Conservation (phyloP, 768 basidiomycete genomes). For the Termitomyces sp. region DNA sequence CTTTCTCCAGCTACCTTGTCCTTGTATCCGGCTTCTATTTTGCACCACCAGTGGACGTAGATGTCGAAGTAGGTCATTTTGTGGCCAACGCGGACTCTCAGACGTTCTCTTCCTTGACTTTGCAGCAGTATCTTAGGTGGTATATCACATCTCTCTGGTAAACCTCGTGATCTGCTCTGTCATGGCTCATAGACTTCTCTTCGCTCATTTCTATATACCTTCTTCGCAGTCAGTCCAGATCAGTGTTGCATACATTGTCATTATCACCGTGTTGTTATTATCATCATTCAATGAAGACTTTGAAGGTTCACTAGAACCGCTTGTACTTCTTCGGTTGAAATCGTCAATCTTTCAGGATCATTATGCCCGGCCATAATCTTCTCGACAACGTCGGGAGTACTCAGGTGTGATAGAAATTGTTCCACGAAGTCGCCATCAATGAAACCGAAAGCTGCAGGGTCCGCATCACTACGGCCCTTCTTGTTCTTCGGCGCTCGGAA, state of each 20-base stretch:
- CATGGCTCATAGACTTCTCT: not conserved
- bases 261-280: conserved; percentile 5
- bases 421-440: conserved; percentile 88
- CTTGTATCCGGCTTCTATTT: conserved; percentile 90
- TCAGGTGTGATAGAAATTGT: conserved; percentile 43
- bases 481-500: conserved; percentile 65
- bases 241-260: conserved; percentile 16
- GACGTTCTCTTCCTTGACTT: conserved; percentile 32
- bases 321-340: conserved; percentile 39
- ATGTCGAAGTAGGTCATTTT: conserved; percentile 32
- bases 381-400: conserved; percentile 36
- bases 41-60: conserved; percentile 53
- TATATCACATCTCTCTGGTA: conserved; percentile 26
- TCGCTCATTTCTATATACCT: not conserved
- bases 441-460: conserved; percentile 63
- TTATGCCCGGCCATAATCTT: conserved; percentile 53
- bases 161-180: conserved; percentile 3
- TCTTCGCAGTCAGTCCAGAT: conserved; percentile 6
- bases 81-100: conserved; percentile 11
- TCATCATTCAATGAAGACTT: conserved; percentile 43
- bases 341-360: conserved; percentile 51
- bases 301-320: conserved; percentile 46
- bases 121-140: conserved; percentile 36
- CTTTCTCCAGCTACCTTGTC: conserved; percentile 72
- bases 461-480: conserved; percentile 52